Evolutionary conservation across 345 rosid species (phyloP), one percentile per base, ranked within the genome.

Genomic region (Cochlearia excelsa): DNA sequence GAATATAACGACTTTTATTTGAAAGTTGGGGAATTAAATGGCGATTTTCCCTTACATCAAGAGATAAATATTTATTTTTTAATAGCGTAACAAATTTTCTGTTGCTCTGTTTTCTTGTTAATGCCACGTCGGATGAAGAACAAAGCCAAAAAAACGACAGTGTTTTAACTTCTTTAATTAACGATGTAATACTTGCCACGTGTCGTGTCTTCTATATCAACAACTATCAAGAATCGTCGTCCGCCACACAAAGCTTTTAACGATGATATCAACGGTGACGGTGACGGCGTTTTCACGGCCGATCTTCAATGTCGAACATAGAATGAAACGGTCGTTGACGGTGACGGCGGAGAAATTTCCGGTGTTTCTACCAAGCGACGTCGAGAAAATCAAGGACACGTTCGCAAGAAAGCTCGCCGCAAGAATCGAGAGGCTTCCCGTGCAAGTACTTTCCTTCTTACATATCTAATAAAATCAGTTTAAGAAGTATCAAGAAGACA

Each of bases 401-500:
- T 85, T 77, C 77, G 93, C 94, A 29, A 76, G 83, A 29, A 78
- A 76, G 44, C 76, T 87, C 62, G 93, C 93, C 10, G 44, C 27
- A 53, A 85, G 88, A 66, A 85, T 87, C 6, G 71, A 69, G 77
- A 79, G 94, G 72, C 82, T 90, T 23, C 95, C 95, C 3, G 97
- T 78, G 5, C 27, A 65, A 57, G 75, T 64, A 34, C 2, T 40
- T 1, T 3, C 30, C 2, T 30, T 30, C 23, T 34, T 23, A 37
- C 40, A 37, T 1, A 37, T 37, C 7, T 37, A 8, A 37, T 37
- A 9, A 10, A 54, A 35, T 47, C 26, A 46, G 1, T 54, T 28
- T 38, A 46, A 34, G 47, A 59, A 16, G 23, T 16, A 44, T n/a
- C 34, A 44, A 9, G 28, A 52, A 47, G 23, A 16, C 23, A 16